A percentile compares a stretch with the other conserved stretches of the same genome.
Conservation (phyloP, 306 rosid genomes). For the Chamaecrista fasciculata region DNA sequence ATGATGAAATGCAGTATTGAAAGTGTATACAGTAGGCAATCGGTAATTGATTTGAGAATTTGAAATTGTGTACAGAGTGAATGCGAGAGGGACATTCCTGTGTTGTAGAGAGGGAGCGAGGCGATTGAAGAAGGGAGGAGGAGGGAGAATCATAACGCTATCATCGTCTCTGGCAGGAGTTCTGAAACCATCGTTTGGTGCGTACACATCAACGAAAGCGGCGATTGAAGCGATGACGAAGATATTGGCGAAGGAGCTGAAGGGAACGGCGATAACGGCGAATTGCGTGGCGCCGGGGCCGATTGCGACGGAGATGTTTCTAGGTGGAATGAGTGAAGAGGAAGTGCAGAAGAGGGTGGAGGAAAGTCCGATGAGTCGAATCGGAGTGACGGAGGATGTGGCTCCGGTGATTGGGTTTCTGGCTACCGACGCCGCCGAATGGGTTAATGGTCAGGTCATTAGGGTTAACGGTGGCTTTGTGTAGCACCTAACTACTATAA, state of each 20-base stretch:
- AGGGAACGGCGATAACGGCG: constrained; percentile 43
- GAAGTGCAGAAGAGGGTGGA: constrained; percentile 18
- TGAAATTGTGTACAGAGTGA: constrained; percentile 13
- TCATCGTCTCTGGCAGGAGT: constrained; percentile 36
- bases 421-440: constrained; percentile 38
- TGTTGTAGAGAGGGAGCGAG: constrained; percentile 44
- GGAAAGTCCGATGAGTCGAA: constrained; percentile 33
- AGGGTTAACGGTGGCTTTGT: not conserved
- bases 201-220: constrained; percentile 46
- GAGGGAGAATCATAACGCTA: constrained; percentile 41
- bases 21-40: no score
- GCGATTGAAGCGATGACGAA: constrained; percentile 48
- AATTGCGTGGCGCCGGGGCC: constrained; percentile 56
- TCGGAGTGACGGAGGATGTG: constrained; percentile 41
- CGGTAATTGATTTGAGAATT: no score
- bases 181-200: constrained; percentile 23
- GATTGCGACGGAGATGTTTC: constrained; percentile 34
- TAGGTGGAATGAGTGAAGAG: constrained; percentile 36
- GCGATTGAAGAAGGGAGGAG: constrained; percentile 39
- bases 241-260: constrained; percentile 47
- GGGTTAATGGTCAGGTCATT: constrained; percentile 38
- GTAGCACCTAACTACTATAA: no score
- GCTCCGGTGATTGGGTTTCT: constrained; percentile 37
- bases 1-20: no score
- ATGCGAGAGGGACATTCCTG: constrained; percentile 46